Base-by-base conservation (phyloP, 2,329 filamentous ascomycete species). In the Akanthomyces muscarius region DNA sequence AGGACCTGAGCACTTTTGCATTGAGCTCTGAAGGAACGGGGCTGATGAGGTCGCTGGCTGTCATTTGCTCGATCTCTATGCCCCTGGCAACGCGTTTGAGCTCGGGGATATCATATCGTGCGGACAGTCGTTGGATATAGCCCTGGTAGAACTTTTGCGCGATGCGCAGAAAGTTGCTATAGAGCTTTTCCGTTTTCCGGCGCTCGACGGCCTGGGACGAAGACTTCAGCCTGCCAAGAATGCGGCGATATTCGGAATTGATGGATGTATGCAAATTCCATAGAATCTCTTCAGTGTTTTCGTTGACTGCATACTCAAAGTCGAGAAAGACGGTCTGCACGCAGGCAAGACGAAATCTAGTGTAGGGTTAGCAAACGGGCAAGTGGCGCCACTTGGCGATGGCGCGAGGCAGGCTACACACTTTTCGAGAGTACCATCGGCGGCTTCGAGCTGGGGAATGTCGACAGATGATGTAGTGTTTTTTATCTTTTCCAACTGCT, bases 101-200 rank as follows among this genome's bases (percentile, higher is more conserved):
- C 69, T 83, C 81, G 38, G 76, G 76, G 63, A 84, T 79, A 63
- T 81, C 79, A 70, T 86, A 88, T 57, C 82, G 80, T 30, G 80
- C 81, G 60, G 89, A 87, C 28, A 97, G 81, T 63, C 88, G 86
- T 74, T 94, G 87, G 61, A 97, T 89, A 71, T 91, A 95, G 67
- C 87, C 88, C 70, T 90, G 87, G 80, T 98, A 98, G 75, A 96
- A 97, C 70, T 87, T 86, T 75, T 95, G 91, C 67, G 92, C 90
- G 53, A 88, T 89, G 76, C 94, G 96, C 69, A 98, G 86, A 74
- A 96, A 98, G 68, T 86, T 85, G 63, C 89, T 81, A 74, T 96
- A 98, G 66, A 88, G 83, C 76, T 90, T 93, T 73, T 91, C 89
- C 57, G 94, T 80, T 75, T 92, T 95, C 66, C 93, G 86, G 70